Evolutionary conservation across 257 asterid genomes (phyloP).

Genomic region (Forsythia suspensa): DNA sequence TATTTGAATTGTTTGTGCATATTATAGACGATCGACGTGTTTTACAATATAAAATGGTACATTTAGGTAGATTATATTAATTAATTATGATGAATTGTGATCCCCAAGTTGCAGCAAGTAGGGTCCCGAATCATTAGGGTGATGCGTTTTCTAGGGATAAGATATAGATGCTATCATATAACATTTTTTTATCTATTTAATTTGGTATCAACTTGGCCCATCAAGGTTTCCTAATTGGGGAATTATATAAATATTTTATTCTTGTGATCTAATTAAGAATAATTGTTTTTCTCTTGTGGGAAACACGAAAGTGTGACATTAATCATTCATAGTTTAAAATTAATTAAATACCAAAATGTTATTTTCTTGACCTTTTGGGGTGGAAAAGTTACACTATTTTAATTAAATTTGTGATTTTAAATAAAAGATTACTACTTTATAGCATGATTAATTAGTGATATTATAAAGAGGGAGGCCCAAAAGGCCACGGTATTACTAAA

Average conservation of each 20-base stretch:
- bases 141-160: slow-evolving; percentile 6
- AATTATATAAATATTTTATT: slow-evolving; percentile 24
- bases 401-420: slow-evolving; percentile 19
- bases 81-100: slow-evolving; percentile 4
- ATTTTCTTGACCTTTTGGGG: slow-evolving; percentile 30
- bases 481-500: slow-evolving; percentile 14
- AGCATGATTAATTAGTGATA: slow-evolving; percentile 12
- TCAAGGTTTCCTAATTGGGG: slow-evolving; percentile 44
- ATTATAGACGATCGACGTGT: not conserved
- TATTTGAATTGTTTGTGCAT: not conserved
- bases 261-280: not conserved
- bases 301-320: slow-evolving; percentile 16
- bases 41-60: not conserved
- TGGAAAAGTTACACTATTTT: slow-evolving; percentile 7
- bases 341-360: slow-evolving; percentile 22
- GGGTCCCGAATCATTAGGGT: slow-evolving; percentile 39
- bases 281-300: slow-evolving; percentile 3
- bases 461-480: slow-evolving; percentile 1
- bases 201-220: slow-evolving; percentile 26
- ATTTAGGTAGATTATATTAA: not conserved
- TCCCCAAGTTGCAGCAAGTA: slow-evolving; percentile 28
- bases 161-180: not conserved
- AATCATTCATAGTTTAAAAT: slow-evolving; percentile 26
- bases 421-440: slow-evolving; percentile 24
- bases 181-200: not conserved